Evolutionary conservation across 2,329 filamentous ascomycete species (phyloP).

Genomic region (Cyclaneusma minus): DNA sequence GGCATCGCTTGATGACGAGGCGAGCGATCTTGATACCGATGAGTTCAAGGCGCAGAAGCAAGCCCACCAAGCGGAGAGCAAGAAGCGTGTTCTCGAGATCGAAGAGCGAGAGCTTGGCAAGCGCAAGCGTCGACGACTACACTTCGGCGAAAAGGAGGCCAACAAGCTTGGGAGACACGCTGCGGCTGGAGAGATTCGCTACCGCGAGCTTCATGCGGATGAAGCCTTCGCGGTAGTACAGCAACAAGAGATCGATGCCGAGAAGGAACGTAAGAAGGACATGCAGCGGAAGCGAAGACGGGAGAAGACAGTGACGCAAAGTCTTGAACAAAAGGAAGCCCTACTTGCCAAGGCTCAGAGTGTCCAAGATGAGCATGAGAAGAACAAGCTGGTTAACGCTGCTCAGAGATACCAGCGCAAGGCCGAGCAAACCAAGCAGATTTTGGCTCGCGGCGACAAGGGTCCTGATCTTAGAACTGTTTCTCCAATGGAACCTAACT

Average conservation of each 20-base stretch:
- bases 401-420: constrained; percentile 87
- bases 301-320: constrained; percentile 90
- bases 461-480: constrained; percentile 53
- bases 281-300: constrained; percentile 95
- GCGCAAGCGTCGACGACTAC: constrained; percentile 43
- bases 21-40: constrained; percentile 38
- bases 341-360: constrained; percentile 64
- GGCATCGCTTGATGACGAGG: constrained; percentile 39
- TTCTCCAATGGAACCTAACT: constrained; percentile 58
- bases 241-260: constrained; percentile 75
- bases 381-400: constrained; percentile 65
- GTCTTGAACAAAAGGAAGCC: constrained; percentile 77
- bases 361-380: constrained; percentile 69
- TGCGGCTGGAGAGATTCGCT: constrained; percentile 58
- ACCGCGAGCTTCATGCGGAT: constrained; percentile 61
- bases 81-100: constrained; percentile 56
- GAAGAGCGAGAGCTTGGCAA: constrained; percentile 45
- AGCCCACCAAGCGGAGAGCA: constrained; percentile 35
- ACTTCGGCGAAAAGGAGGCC: constrained; percentile 41
- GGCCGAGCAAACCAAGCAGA: constrained; percentile 75
- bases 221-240: constrained; percentile 77
- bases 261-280: constrained; percentile 99
- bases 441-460: constrained; percentile 75
- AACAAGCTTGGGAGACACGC: constrained; percentile 54
- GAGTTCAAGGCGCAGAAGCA: constrained; percentile 33